A percentile compares a stretch with the other conserved stretches of the same genome.
phyloP scores from a whole-genome alignment of 164 flowering plant species.

The Warburgia ugandensis region DNA sequence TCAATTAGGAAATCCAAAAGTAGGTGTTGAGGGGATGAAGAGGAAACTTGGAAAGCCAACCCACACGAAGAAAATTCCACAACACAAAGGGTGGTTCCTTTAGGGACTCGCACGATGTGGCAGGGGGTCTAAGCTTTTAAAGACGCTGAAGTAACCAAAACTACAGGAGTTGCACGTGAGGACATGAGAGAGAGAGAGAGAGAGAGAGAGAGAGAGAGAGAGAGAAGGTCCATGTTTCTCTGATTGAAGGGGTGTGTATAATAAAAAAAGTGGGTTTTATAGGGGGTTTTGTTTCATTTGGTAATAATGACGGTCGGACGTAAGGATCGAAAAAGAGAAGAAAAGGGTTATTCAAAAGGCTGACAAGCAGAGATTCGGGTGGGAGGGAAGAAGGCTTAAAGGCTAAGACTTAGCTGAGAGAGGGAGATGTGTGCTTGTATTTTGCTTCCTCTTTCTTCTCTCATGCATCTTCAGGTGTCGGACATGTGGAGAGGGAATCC shows the following conservation, averaged over 20 bases:
- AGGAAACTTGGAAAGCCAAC: not conserved
- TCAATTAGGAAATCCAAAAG: not conserved
- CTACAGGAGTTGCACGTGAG: constrained; percentile 44
- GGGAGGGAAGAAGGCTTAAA: constrained; percentile 5
- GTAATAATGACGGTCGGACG: constrained; percentile 24
- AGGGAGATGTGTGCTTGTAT: constrained; percentile 5
- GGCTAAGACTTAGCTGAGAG: not conserved
- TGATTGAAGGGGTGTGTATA: not conserved
- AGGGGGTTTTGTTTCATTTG: constrained; percentile 26
- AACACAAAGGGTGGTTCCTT: too few species aligned
- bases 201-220: not conserved
- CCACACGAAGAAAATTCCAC: constrained; percentile 11
- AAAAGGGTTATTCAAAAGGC: constrained; percentile 23
- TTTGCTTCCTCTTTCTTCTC: not conserved
- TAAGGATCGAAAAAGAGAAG: constrained; percentile 15
- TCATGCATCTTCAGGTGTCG: constrained; percentile 19
- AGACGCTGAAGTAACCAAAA: constrained; percentile 12
- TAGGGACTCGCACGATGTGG: constrained; percentile 1
- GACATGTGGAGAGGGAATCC: constrained; percentile 33
- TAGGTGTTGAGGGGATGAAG: not conserved
- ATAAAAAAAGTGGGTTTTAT: not conserved
- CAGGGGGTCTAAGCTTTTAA: constrained; percentile 11
- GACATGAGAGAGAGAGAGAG: not conserved
- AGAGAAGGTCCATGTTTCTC: not conserved
- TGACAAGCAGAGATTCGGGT: constrained; percentile 27